A percentile compares a stretch with the other conserved stretches of the same genome.
These are phyloP conservation scores for Yamadazyma friedrichii DNA, from an alignment of 1,139 yeast species.

Conservation along the genomic window DNA sequence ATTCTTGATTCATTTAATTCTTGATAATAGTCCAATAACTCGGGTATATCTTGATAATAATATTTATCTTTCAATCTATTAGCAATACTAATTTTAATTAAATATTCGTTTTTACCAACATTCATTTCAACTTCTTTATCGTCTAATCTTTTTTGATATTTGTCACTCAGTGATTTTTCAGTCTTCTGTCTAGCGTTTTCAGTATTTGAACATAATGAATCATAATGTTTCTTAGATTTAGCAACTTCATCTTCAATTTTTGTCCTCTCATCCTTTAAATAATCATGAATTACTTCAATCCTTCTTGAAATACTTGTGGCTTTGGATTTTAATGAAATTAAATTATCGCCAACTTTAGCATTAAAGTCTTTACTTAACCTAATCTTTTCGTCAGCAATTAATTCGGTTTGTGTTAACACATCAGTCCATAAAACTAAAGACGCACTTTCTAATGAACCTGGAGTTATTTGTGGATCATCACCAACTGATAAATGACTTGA, in stretches of 20 bases:
- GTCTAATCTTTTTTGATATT: slow-evolving; percentile 53
- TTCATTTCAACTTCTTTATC: slow-evolving; percentile 82
- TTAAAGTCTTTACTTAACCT: slow-evolving; percentile 63
- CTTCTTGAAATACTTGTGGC: slow-evolving; percentile 55
- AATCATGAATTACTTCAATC: slow-evolving; percentile 59
- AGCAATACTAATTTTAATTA: slow-evolving; percentile 78
- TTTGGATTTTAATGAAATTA: slow-evolving; percentile 52
- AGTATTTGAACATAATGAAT: slow-evolving; percentile 73
- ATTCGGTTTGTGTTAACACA: slow-evolving; percentile 80
- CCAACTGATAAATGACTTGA: slow-evolving; percentile 82
- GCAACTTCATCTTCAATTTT: slow-evolving; percentile 63
- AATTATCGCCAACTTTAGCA: slow-evolving; percentile 60
- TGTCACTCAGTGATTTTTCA: slow-evolving; percentile 58
- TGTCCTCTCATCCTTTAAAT: slow-evolving; percentile 56
- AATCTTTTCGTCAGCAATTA: slow-evolving; percentile 66
- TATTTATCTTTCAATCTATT: slow-evolving; percentile 91
- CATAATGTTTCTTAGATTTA: slow-evolving; percentile 74
- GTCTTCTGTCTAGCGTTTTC: slow-evolving; percentile 77
- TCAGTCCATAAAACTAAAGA: slow-evolving; percentile 95
- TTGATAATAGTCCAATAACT: slow-evolving; percentile 81
- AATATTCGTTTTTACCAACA: slow-evolving; percentile 75
- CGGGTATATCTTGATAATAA: slow-evolving; percentile 92
- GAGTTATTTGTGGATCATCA: slow-evolving; percentile 85
- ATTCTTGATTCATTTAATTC: slow-evolving; percentile 82
- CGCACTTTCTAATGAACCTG: slow-evolving; percentile 92